Percentiles rank a stretch among this genome's conserved stretches.
These are phyloP conservation scores for Phytophthora litchii DNA, from an alignment of 352 stramenopile species.

Conservation along the genomic window DNA sequence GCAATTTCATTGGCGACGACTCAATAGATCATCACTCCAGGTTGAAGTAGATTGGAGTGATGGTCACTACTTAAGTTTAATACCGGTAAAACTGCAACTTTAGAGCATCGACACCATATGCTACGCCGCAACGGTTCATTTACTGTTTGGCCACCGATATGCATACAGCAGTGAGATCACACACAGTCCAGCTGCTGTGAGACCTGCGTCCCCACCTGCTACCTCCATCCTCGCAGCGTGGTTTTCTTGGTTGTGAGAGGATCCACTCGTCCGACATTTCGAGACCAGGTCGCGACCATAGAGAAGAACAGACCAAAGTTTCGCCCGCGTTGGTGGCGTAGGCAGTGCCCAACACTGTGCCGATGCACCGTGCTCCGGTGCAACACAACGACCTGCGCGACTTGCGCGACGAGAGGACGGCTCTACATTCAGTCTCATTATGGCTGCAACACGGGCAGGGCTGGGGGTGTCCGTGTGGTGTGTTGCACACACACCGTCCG, in stretches of 20 bases:
- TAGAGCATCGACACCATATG: slow-evolving; percentile 11
- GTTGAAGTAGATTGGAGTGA: slow-evolving; percentile 7
- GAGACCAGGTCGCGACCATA: slow-evolving; percentile 2
- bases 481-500: slow-evolving; percentile 14
- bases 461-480: slow-evolving; percentile 12
- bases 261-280: slow-evolving; percentile 17
- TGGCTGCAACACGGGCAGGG: not conserved
- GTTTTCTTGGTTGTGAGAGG: not conserved
- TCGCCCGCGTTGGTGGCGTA: no score
- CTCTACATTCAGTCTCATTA: slow-evolving; percentile 15
- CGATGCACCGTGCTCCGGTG: not conserved
- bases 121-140: not conserved
- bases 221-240: not conserved
- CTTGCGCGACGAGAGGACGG: slow-evolving; percentile 23
- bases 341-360: slow-evolving; percentile 7
- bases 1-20: no score
- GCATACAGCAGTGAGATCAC: slow-evolving; percentile 2
- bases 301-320: not conserved
- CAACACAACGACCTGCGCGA: slow-evolving; percentile 20
- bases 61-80: slow-evolving; percentile 3
- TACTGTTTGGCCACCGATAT: no score
- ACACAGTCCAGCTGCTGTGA: slow-evolving; percentile 1
- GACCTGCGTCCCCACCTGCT: slow-evolving; percentile 5
- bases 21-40: no score
- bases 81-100: slow-evolving; percentile 14